Percentiles rank a stretch among this genome's conserved stretches.
These are phyloP conservation scores for Linnemannia hyalina DNA, from an alignment of 192 early-diverging fungal species.

Conservation along the genomic window DNA sequence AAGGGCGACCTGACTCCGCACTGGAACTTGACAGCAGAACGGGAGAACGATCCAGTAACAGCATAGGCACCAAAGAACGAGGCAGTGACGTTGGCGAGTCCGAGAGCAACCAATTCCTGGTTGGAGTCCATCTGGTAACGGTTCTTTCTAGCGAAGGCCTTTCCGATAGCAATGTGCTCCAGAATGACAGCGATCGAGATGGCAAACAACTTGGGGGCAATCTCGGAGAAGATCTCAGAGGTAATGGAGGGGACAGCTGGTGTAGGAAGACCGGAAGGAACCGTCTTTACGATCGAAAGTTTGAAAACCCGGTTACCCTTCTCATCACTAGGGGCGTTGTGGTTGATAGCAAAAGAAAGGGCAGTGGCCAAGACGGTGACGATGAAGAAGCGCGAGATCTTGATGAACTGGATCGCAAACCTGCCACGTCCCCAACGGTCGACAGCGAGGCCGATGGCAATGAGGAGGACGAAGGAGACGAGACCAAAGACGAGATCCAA, in stretches of 20 bases:
- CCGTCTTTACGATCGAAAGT: constrained; percentile 74
- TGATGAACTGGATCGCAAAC: constrained; percentile 71
- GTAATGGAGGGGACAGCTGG: constrained; percentile 69
- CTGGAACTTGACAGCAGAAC: constrained; percentile 91
- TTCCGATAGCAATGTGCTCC: constrained; percentile 92
- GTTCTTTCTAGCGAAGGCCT: constrained; percentile 87
- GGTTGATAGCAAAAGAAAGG: constrained; percentile 77
- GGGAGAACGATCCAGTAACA: constrained; percentile 93
- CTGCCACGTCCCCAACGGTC: constrained; percentile 44
- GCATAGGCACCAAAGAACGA: constrained; percentile 92
- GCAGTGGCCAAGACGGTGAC: constrained; percentile 83
- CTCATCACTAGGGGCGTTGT: constrained; percentile 38
- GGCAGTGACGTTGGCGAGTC: constrained; percentile 87
- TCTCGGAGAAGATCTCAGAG: constrained; percentile 61
- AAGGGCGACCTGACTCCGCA: constrained; percentile 89
- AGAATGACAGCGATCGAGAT: constrained; percentile 84
- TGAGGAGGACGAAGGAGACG: constrained; percentile 57
- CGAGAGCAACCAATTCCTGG: constrained; percentile 93
- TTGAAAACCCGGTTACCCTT: constrained; percentile 60
- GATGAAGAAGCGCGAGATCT: constrained; percentile 80
- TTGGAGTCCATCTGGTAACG: constrained; percentile 84
- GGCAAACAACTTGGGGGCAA: constrained; percentile 69
- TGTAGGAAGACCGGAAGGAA: constrained; percentile 81
- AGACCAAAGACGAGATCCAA: constrained; percentile 76
- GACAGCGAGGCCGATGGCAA: constrained; percentile 53